Conservation (phyloP, 331 rosid genomes). For the Quercus tomentella region DNA sequence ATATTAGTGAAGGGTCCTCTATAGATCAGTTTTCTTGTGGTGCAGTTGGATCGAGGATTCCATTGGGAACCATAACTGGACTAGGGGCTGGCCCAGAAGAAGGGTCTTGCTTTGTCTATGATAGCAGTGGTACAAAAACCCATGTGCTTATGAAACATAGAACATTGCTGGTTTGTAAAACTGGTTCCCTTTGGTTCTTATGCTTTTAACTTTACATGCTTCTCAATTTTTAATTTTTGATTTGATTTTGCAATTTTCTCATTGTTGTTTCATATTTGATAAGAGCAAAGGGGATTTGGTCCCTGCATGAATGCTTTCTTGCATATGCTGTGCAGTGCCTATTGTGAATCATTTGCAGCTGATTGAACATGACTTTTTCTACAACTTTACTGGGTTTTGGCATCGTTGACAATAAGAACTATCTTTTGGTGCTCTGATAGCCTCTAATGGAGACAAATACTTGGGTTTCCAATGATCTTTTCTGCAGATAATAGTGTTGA, state of each 20-base stretch:
- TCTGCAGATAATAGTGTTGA: background rate
- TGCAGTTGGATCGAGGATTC: conserved; percentile 44
- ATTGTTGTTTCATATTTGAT: background rate
- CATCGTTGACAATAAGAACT: background rate
- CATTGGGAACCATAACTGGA: conserved; percentile 81
- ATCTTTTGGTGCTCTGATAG: background rate
- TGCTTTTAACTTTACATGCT: background rate
- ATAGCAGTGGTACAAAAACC: conserved; percentile 64
- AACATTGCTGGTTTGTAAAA: conserved; percentile 72
- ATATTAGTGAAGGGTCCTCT: conserved; percentile 21
- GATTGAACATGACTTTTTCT: background rate
- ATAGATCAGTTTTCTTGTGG: conserved; percentile 25
- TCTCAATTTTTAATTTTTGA: background rate
- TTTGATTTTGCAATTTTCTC: background rate
- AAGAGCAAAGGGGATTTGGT: background rate
- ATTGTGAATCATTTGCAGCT: background rate
- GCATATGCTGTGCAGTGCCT: background rate
- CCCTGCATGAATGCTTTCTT: background rate
- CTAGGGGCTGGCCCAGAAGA: conserved; percentile 80
- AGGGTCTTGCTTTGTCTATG: conserved; percentile 75
- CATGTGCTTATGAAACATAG: conserved; percentile 89
- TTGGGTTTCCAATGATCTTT: background rate
- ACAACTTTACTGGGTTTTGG: background rate
- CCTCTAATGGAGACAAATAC: background rate
- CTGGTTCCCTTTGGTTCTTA: background rate